These are phyloP conservation scores for Leishmania major DNA, from an alignment of 208 protist species.

Conservation along the genomic window DNA sequence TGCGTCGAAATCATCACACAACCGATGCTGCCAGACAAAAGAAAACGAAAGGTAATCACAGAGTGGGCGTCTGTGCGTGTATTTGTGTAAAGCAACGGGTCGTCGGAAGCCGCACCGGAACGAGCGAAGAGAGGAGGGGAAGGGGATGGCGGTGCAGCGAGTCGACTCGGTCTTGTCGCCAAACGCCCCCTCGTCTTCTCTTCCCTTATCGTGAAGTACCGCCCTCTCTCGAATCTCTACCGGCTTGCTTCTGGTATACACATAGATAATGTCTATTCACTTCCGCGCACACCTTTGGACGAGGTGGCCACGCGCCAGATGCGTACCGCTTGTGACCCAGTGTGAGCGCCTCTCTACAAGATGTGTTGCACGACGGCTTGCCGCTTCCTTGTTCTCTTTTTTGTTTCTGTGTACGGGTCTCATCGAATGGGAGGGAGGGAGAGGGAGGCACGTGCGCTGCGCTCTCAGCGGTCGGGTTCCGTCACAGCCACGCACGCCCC, in stretches of 20 bases:
- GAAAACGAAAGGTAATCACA: too few relatives aligned
- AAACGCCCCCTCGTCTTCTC: not conserved
- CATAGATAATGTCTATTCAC: not conserved
- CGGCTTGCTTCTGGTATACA: not conserved
- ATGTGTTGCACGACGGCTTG: not conserved
- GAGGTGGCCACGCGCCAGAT: not conserved
- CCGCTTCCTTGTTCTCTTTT: not conserved
- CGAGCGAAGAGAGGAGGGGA: not conserved
- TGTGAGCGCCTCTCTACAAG: not conserved
- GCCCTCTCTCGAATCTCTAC: not conserved
- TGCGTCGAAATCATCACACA: constrained; percentile 9
- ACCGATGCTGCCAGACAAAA: not conserved
- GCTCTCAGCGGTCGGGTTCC: not conserved
- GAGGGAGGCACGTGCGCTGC: not conserved
- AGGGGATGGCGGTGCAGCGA: not conserved
- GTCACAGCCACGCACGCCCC: not conserved
- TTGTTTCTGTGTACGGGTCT: not conserved
- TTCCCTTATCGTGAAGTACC: not conserved
- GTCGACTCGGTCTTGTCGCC: not conserved
- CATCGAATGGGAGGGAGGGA: not conserved
- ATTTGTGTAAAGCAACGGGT: not conserved
- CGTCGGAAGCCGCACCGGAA: not conserved
- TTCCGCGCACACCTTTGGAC: not conserved
- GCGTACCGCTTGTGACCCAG: not conserved
- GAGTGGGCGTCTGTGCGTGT: not conserved